Evolutionary conservation across 306 rosid species (phyloP).

Genomic region (Dalbergia cultrata): DNA sequence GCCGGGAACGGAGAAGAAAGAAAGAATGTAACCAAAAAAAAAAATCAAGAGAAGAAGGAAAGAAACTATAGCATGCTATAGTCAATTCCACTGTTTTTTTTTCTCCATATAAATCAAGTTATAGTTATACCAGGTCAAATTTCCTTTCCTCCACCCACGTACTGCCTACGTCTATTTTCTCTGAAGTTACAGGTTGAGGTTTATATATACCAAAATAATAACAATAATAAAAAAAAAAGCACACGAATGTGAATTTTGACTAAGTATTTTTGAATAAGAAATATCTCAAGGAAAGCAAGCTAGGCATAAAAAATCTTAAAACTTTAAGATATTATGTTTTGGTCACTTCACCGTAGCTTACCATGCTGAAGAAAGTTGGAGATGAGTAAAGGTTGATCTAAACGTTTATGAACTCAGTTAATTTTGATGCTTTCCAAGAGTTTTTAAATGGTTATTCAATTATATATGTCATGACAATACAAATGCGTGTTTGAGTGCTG

Average conservation of each 20-base stretch:
- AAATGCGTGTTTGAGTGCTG: too few relatives aligned
- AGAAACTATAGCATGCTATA: neutral
- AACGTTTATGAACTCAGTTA: too few relatives aligned
- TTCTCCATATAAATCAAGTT: neutral
- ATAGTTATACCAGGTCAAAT: constrained; percentile 9
- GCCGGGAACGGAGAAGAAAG: neutral
- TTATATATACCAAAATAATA: neutral
- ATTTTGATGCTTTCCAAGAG: too few relatives aligned
- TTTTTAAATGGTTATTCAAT: too few relatives aligned
- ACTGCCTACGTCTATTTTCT: neutral
- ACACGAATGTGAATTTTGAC: constrained; percentile 1
- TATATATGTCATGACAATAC: too few relatives aligned
- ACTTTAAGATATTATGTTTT: neutral
- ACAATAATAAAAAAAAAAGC: neutral
- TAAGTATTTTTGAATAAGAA: neutral
- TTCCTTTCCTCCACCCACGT: constrained; percentile 12
- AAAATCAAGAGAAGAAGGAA: neutral
- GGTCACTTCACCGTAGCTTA: neutral
- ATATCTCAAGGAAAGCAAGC: neutral
- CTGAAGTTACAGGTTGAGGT: neutral
- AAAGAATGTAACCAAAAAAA: too few relatives aligned
- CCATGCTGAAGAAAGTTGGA: neutral
- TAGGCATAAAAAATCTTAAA: neutral
- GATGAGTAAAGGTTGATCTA: neutral
- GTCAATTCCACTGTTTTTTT: neutral